A percentile compares a stretch with the other conserved stretches of the same genome.
Evolutionary conservation across 2,329 filamentous ascomycete species (phyloP).

Genomic region (Coniochaeta sp.): DNA sequence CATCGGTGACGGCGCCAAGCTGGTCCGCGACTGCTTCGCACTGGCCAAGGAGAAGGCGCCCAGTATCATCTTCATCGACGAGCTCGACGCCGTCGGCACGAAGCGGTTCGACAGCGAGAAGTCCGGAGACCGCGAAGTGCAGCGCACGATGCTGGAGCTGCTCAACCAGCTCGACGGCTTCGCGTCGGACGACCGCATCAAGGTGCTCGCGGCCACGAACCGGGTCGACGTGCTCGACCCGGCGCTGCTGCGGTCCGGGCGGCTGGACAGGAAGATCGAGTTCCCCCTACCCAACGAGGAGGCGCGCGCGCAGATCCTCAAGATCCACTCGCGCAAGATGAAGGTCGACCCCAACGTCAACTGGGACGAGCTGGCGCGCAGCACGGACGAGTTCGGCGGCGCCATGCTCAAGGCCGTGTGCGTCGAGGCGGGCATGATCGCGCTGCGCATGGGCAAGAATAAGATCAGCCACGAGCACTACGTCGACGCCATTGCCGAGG

Average conservation of each 20-base stretch:
- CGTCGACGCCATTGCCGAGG: constrained; percentile 95
- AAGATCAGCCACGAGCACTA: constrained; percentile 99
- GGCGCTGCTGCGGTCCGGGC: constrained; percentile 82
- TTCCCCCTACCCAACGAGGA: constrained; percentile 98
- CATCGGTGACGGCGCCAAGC: constrained; percentile 95
- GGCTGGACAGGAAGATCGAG: constrained; percentile 94
- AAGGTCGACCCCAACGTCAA: constrained; percentile 88
- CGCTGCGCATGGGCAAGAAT: constrained; percentile 83
- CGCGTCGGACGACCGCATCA: constrained; percentile 92
- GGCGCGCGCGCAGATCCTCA: constrained; percentile 90
- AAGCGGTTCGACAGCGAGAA: constrained; percentile 99
- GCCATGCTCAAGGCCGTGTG: constrained; percentile 98
- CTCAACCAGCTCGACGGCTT: constrained; percentile 98
- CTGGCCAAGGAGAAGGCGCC: constrained; percentile 98
- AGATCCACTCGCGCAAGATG: constrained; percentile 98
- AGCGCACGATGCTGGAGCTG: constrained; percentile 97
- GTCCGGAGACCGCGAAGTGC: constrained; percentile 94
- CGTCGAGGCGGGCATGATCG: constrained; percentile 99
- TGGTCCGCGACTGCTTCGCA: constrained; percentile 95
- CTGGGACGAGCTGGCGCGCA: constrained; percentile 91
- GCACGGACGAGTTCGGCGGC: constrained; percentile 96
- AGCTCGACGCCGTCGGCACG: constrained; percentile 94
- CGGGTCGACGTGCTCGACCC: constrained; percentile 91
- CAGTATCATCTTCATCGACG: constrained; percentile 99
- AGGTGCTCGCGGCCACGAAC: constrained; percentile 92